Conservation (phyloP, 2,329 filamentous ascomycete species). For the Domatiomyces globalis region DNA sequence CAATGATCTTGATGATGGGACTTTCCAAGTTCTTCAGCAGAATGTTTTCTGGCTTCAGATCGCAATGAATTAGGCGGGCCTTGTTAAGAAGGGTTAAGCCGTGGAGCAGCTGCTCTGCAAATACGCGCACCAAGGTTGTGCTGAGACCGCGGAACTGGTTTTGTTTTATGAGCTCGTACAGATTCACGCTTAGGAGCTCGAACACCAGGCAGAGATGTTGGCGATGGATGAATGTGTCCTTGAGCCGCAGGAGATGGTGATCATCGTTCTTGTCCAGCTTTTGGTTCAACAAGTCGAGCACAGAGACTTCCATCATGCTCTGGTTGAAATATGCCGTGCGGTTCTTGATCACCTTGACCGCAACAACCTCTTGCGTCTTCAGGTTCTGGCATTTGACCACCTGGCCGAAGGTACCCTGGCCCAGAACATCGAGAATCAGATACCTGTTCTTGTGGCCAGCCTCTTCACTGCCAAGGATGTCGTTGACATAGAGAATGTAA, state of each 20-base stretch:
- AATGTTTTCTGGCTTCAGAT: conserved; percentile 97
- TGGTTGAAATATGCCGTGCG: conserved; percentile 98
- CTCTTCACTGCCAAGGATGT: conserved; percentile 94
- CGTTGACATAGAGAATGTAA: conserved; percentile 97
- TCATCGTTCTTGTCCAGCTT: conserved; percentile 99
- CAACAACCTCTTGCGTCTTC: conserved; percentile 95
- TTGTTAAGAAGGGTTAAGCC: conserved; percentile 87
- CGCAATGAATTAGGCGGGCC: conserved; percentile 91
- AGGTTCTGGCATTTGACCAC: conserved; percentile 98
- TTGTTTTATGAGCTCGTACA: conserved; percentile 98
- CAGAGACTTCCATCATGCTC: conserved; percentile 99
- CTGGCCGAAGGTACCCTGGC: conserved; percentile 94
- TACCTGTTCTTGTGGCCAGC: conserved; percentile 99
- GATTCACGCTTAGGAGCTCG: conserved; percentile 87
- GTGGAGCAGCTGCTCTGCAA: conserved; percentile 90
- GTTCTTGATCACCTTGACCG: conserved; percentile 98
- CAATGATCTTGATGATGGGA: conserved; percentile 99
- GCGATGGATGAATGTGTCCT: conserved; percentile 95
- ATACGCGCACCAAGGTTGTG: conserved; percentile 91
- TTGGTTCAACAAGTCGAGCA: conserved; percentile 91
- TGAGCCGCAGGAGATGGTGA: conserved; percentile 82
- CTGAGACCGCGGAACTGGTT: conserved; percentile 97
- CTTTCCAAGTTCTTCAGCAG: conserved; percentile 95
- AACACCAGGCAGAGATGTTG: conserved; percentile 96
- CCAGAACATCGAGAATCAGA: conserved; percentile 88